phyloP scores from a whole-genome alignment of 192 early-diverging fungal species.

The Gigaspora rosea region DNA sequence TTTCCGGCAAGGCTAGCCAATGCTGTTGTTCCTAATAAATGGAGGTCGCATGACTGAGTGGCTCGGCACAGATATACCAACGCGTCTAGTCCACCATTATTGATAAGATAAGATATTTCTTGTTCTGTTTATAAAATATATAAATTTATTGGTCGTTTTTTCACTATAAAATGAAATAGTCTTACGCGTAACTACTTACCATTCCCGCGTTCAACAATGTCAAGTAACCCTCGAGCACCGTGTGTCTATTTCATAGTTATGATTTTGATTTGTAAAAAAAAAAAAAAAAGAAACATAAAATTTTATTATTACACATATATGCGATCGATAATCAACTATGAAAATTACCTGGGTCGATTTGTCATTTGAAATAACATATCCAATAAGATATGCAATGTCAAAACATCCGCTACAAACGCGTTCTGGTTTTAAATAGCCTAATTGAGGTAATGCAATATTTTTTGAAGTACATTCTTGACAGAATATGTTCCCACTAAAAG shows the following conservation, averaged over 20 bases:
- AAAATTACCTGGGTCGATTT: slow-evolving; percentile 53
- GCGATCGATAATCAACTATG: neutral
- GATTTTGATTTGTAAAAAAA: neutral
- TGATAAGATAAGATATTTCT: slow-evolving; percentile 46
- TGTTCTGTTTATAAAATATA: slow-evolving; percentile 38
- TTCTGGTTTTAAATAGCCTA: slow-evolving; percentile 56
- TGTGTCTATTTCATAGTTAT: slow-evolving; percentile 37
- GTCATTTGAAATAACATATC: slow-evolving; percentile 56
- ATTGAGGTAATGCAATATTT: slow-evolving; percentile 54
- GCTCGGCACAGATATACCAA: slow-evolving; percentile 51
- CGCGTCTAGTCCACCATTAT: slow-evolving; percentile 57
- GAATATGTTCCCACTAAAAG: slow-evolving; percentile 54
- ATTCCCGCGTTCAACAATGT: slow-evolving; percentile 53
- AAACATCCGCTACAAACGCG: slow-evolving; percentile 59
- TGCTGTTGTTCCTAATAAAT: slow-evolving; percentile 48
- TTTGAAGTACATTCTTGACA: slow-evolving; percentile 57
- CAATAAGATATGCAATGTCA: slow-evolving; percentile 57
- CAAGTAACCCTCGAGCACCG: slow-evolving; percentile 54
- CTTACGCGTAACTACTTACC: slow-evolving; percentile 36
- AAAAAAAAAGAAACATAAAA: neutral
- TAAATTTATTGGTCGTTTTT: neutral
- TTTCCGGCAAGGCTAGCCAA: slow-evolving; percentile 54
- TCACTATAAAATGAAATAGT: neutral
- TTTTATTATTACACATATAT: neutral
- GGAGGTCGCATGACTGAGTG: slow-evolving; percentile 44